phyloP scores from a whole-genome alignment of 768 basidiomycete genomes.

The Russula lepida region DNA sequence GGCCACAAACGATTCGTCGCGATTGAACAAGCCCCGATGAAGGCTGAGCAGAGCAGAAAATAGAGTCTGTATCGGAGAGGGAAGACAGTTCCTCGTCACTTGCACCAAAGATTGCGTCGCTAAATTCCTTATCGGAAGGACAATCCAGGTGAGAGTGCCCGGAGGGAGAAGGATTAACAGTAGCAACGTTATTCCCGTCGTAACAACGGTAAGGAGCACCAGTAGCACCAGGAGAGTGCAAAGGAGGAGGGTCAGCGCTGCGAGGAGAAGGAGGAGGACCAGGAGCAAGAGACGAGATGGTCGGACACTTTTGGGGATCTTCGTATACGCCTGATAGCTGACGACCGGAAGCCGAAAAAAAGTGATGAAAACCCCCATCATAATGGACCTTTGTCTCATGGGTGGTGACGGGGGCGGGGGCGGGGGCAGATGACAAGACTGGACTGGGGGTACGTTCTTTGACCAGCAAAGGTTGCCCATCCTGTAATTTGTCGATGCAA shows the following conservation, averaged over 20 bases:
- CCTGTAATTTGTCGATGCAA: not conserved
- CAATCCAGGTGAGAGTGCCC: constrained; percentile 6
- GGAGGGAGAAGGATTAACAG: constrained; percentile 19
- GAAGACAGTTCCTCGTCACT: constrained; percentile 28
- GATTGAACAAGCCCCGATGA: constrained; percentile 9
- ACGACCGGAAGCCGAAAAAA: constrained; percentile 11
- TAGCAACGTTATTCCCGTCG: constrained; percentile 5
- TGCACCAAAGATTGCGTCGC: constrained; percentile 20
- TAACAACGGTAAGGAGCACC: constrained; percentile 11
- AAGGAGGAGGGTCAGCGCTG: constrained; percentile 11
- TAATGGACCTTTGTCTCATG: not conserved
- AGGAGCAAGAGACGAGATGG: constrained; percentile 8
- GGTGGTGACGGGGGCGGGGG: not conserved
- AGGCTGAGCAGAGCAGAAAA: constrained; percentile 6
- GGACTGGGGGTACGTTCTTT: constrained; percentile 3
- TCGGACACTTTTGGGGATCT: constrained; percentile 3
- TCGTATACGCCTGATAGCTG: constrained; percentile 15
- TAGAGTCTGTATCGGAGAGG: constrained; percentile 27
- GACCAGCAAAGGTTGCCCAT: constrained; percentile 14
- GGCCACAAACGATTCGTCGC: not conserved
- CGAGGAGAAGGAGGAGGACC: constrained; percentile 15
- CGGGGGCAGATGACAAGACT: not conserved
- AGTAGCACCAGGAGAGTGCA: constrained; percentile 17
- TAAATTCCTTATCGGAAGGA: constrained; percentile 13
- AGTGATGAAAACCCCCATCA: not conserved